Evolutionary conservation across 2,329 filamentous ascomycete genomes (phyloP).

Genomic region (Clonostachys solani): DNA sequence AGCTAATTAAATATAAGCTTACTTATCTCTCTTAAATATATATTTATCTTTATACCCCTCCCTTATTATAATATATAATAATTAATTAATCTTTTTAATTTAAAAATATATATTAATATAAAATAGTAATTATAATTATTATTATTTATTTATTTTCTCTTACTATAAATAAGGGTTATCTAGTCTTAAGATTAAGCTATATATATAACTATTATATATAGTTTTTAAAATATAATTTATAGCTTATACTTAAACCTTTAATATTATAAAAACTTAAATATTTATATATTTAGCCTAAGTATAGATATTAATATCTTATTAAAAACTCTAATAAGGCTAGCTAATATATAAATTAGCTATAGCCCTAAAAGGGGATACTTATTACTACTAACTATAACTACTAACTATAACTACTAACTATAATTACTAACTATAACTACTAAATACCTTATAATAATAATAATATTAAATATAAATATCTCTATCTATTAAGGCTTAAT

Average conservation of each 20-base stretch:
- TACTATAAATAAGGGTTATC: too few relatives aligned
- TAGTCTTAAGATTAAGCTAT: too few relatives aligned
- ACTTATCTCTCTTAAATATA: not conserved
- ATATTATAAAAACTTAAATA: too few relatives aligned
- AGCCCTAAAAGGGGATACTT: not conserved
- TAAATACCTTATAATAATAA: constrained; percentile 1
- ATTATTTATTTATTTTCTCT: too few relatives aligned
- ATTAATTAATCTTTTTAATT: not conserved
- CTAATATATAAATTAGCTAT: not conserved
- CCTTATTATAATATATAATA: not conserved
- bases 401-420: not conserved
- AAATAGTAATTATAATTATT: too few relatives aligned
- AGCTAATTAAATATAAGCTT: too few relatives aligned
- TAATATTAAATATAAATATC: constrained; percentile 1
- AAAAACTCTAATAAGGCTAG: not conserved
- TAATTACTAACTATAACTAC: constrained; percentile 1
- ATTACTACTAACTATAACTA: not conserved
- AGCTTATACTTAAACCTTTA: too few relatives aligned
- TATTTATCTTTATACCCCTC: not conserved
- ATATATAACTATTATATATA: not conserved
- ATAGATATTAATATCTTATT: not conserved
- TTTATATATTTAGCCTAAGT: too few relatives aligned
- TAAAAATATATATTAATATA: too few relatives aligned
- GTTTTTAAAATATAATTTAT: not conserved
- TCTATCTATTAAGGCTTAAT: too few relatives aligned